Conservation (phyloP, 1,139 yeast genomes). For the Yamadazyma oceani region DNA sequence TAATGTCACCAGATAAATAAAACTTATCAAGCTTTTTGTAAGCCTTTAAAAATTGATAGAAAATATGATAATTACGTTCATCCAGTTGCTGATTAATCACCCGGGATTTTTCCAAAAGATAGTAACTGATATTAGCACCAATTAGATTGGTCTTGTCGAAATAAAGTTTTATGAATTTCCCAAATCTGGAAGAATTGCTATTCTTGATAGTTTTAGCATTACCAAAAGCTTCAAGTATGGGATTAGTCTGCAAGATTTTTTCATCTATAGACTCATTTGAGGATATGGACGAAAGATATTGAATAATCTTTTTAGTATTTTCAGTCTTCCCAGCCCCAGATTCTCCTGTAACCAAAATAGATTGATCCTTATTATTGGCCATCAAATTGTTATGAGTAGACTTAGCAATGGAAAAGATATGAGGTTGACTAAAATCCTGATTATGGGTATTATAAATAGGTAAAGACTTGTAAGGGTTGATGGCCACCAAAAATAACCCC, state of each 20-base stretch:
- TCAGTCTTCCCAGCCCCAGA: conserved; percentile 99
- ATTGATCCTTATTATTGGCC: conserved; percentile 73
- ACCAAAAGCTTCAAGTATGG: conserved; percentile 94
- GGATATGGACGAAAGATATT: conserved; percentile 75
- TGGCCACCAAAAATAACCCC: conserved; percentile 92
- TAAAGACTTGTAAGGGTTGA: conserved; percentile 82
- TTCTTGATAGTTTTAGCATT: conserved; percentile 95
- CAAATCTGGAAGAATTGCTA: conserved; percentile 94
- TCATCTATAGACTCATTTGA: conserved; percentile 57
- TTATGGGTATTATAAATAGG: conserved; percentile 70
- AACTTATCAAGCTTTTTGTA: conserved; percentile 53
- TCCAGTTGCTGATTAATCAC: conserved; percentile 74
- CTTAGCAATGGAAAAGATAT: conserved; percentile 89
- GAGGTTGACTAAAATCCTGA: conserved; percentile 60
- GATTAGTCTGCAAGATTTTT: conserved; percentile 90
- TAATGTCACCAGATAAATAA: conserved; percentile 45
- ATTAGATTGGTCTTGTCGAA: conserved; percentile 62
- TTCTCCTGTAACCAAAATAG: conserved; percentile 95
- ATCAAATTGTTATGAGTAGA: conserved; percentile 79
- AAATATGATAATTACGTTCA: conserved; percentile 91
- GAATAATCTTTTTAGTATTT: conserved; percentile 93
- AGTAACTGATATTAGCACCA: conserved; percentile 95
- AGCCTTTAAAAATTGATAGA: conserved; percentile 82
- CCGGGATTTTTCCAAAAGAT: conserved; percentile 88
- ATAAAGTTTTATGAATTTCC: conserved; percentile 89